Evolutionary conservation across 345 rosid species (phyloP).

Genomic region (Capsella bursapastoris): DNA sequence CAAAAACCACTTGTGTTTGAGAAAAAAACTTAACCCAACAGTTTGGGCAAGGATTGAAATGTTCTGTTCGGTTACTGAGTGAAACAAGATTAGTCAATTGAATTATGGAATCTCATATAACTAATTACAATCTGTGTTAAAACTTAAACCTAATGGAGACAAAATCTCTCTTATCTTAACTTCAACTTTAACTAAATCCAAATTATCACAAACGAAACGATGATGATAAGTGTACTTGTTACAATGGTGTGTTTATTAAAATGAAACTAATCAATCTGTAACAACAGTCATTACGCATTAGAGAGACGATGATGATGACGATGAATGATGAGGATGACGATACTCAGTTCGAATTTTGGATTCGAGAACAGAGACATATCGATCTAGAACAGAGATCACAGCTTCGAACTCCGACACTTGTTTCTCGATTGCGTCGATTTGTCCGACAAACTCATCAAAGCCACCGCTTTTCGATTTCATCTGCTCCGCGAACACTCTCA

Average conservation of each 20-base stretch:
- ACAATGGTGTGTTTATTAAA: too few relatives aligned
- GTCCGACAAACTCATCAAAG: constrained; percentile 76
- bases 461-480: constrained; percentile 65
- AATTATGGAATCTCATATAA: too few relatives aligned
- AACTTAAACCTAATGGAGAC: neutral
- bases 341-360: constrained; percentile 58
- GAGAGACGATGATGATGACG: constrained; percentile 37
- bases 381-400: constrained; percentile 75
- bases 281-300: constrained; percentile 24
- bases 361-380: constrained; percentile 72
- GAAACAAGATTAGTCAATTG: neutral
- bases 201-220: too few relatives aligned
- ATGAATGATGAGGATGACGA: constrained; percentile 43
- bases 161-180: too few relatives aligned
- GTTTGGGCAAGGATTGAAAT: too few relatives aligned
- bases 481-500: constrained; percentile 77
- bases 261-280: constrained; percentile 22
- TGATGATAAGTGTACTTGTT: too few relatives aligned
- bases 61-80: too few relatives aligned
- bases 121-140: neutral
- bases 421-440: constrained; percentile 73
- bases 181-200: too few relatives aligned
- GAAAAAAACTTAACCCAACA: neutral
- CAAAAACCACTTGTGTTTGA: neutral
- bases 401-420: constrained; percentile 85